Percentiles rank a stretch among this genome's conserved stretches.
phyloP scores from a whole-genome alignment of 768 basidiomycete species.

The Russula sp. region DNA sequence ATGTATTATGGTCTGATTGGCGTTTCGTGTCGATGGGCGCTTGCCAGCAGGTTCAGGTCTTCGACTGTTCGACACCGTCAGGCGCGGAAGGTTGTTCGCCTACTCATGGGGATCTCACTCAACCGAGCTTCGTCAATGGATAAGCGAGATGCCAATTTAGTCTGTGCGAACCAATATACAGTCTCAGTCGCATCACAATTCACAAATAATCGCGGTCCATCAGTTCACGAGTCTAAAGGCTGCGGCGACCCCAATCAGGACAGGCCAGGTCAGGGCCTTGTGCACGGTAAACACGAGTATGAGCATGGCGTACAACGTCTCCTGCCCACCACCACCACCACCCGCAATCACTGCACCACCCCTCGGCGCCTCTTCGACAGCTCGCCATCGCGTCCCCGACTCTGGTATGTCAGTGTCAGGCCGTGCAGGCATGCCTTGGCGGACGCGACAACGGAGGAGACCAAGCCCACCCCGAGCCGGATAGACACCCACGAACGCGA shows the following conservation, averaged over 20 bases:
- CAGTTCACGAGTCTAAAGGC: conserved; percentile 62
- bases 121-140: no score
- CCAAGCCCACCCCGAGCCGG: conserved; percentile 86
- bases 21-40: no score
- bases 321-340: no score
- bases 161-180: conserved; percentile 9
- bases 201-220: conserved; percentile 23
- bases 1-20: no score
- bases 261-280: conserved; percentile 87
- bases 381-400: conserved; percentile 64
- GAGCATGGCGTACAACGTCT: conserved; percentile 86
- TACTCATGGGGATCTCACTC: no score
- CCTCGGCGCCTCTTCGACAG: conserved; percentile 37
- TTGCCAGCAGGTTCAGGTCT: no score
- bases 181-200: conserved; percentile 19
- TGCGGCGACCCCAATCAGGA: conserved; percentile 85
- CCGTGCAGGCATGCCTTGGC: conserved; percentile 43
- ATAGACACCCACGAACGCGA: conserved; percentile 80
- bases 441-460: conserved; percentile 55
- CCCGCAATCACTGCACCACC: no score
- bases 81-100: no score
- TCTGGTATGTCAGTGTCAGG: conserved; percentile 47
- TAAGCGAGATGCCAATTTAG: background rate
- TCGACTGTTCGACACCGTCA: no score
- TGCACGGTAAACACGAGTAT: conserved; percentile 92